These are phyloP conservation scores for Powellomyces hirtus DNA, from an alignment of 192 early-diverging fungal species.

Conservation along the genomic window DNA sequence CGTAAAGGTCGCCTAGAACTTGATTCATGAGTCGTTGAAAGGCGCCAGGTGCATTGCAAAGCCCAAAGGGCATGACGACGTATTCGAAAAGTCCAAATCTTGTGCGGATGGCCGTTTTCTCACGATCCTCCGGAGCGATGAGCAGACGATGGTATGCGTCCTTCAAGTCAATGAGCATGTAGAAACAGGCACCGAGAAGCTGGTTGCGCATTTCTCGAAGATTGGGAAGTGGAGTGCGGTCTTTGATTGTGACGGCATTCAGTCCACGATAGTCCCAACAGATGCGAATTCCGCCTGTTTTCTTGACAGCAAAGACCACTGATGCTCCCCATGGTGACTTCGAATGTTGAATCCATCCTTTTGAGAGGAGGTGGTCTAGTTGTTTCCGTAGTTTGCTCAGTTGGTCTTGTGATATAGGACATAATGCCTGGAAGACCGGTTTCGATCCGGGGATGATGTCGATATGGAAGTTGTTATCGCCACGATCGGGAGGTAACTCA, in stretches of 20 bases:
- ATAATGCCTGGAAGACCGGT: not conserved
- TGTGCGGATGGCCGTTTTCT: slow-evolving; percentile 38
- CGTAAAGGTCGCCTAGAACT: slow-evolving; percentile 21
- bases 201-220: slow-evolving; percentile 46
- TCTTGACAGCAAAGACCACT: slow-evolving; percentile 40
- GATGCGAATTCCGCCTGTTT: slow-evolving; percentile 43
- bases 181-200: not conserved
- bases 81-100: slow-evolving; percentile 50
- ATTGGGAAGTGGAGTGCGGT: slow-evolving; percentile 51
- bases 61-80: slow-evolving; percentile 61
- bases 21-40: slow-evolving; percentile 39
- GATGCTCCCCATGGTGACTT: slow-evolving; percentile 12
- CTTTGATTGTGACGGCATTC: slow-evolving; percentile 41
- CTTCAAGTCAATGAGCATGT: not conserved
- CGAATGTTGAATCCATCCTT: slow-evolving; percentile 20
- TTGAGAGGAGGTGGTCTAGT: not conserved
- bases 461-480: not conserved
- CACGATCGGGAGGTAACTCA: not conserved
- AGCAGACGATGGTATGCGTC: slow-evolving; percentile 26
- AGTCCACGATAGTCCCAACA: slow-evolving; percentile 56
- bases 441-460: not conserved
- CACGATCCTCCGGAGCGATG: slow-evolving; percentile 9
- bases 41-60: slow-evolving; percentile 56
- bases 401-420: not conserved
- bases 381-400: not conserved